These are phyloP conservation scores for Micromonas pusilla DNA, from an alignment of 139 green algal genomes.

Conservation along the genomic window DNA sequence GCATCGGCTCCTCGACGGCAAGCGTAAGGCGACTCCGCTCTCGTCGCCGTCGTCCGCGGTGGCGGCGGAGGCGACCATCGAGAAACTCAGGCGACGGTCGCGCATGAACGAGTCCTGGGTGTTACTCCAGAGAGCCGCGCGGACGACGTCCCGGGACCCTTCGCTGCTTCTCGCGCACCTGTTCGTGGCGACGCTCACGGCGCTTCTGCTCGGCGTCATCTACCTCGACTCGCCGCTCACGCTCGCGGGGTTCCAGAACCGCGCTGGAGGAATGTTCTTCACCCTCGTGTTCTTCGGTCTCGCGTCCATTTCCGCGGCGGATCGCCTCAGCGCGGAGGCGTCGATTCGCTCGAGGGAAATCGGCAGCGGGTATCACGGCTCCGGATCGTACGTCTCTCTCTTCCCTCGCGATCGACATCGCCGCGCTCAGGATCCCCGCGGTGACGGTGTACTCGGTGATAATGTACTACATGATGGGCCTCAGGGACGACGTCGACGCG, in stretches of 20 bases:
- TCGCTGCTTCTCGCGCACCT: not conserved
- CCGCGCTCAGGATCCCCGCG: not conserved
- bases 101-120: not conserved
- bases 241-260: slow-evolving; percentile 19
- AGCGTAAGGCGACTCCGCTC: too few species aligned
- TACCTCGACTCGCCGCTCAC: not conserved
- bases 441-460: not conserved
- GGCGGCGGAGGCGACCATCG: not conserved
- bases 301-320: not conserved
- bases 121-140: not conserved
- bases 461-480: slow-evolving; percentile 14
- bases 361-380: not conserved
- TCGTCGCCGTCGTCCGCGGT: not conserved
- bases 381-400: not conserved
- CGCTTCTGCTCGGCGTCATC: not conserved
- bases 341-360: not conserved
- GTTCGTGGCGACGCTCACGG: not conserved
- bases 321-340: not conserved
- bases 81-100: not conserved
- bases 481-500: not conserved
- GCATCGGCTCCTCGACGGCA: too few species aligned
- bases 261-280: slow-evolving; percentile 8
- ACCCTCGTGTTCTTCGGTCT: slow-evolving; percentile 10
- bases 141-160: not conserved
- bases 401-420: not conserved